These are phyloP conservation scores for Aspergillus vadensis DNA, from an alignment of 2,329 filamentous ascomycete species.

Conservation along the genomic window DNA sequence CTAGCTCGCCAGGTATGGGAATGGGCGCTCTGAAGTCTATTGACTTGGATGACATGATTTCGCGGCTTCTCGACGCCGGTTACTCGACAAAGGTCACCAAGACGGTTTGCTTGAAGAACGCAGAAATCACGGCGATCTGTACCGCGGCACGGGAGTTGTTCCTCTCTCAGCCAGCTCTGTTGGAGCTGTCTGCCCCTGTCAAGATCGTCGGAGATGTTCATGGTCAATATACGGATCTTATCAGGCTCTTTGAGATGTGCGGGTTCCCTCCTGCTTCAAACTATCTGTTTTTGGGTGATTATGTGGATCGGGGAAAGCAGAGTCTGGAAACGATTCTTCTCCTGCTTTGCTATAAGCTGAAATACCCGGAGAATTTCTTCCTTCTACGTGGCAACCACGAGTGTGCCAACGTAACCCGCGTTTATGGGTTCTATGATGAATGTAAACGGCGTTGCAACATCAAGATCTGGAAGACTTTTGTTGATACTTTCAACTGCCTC, in stretches of 20 bases:
- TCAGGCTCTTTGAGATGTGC: constrained; percentile 98
- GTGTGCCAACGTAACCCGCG: constrained; percentile 91
- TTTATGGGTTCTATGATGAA: constrained; percentile 98
- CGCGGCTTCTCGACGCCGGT: constrained; percentile 86
- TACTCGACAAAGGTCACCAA: constrained; percentile 98
- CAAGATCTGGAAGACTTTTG: constrained; percentile 97
- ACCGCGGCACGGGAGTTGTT: constrained; percentile 85
- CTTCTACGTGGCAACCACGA: constrained; percentile 92
- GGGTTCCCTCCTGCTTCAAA: constrained; percentile 91
- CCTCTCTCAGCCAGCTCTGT: constrained; percentile 83
- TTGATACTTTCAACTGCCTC: constrained; percentile 93
- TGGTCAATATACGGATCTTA: constrained; percentile 93
- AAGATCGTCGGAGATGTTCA: constrained; percentile 98
- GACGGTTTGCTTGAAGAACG: constrained; percentile 94
- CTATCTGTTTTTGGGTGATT: constrained; percentile 92
- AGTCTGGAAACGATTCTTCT: constrained; percentile 92
- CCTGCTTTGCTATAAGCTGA: constrained; percentile 93
- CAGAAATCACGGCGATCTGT: constrained; percentile 93
- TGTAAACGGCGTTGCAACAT: constrained; percentile 96
- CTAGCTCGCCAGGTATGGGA: constrained; percentile 64
- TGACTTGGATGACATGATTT: constrained; percentile 96
- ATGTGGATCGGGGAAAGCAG: constrained; percentile 95
- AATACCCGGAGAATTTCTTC: constrained; percentile 97
- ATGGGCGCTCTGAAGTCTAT: constrained; percentile 90
- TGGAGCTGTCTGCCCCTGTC: constrained; percentile 91